A percentile compares a stretch with the other conserved stretches of the same genome.
phyloP scores from a whole-genome alignment of 768 basidiomycete genomes.

The Hypholoma fasciculare region DNA sequence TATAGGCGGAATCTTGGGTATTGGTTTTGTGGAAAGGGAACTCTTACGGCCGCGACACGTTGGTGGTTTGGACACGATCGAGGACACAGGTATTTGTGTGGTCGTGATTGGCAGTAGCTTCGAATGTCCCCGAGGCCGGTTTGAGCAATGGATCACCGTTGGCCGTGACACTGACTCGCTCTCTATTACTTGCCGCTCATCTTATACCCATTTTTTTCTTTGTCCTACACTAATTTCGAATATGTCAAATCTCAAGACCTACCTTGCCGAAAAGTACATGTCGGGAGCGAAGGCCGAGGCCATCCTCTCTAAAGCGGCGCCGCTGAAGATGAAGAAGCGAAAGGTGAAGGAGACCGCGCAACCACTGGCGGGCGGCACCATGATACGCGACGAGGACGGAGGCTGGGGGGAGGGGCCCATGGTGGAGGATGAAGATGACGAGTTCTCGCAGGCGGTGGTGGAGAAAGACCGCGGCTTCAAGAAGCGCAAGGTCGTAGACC shows the following conservation, averaged over 20 bases:
- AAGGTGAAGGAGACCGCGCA: conserved; percentile 40
- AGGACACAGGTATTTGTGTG: conserved; percentile 4
- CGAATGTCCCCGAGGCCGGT: background rate
- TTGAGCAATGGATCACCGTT: background rate
- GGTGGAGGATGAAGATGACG: conserved; percentile 55
- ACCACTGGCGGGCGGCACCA: conserved; percentile 26
- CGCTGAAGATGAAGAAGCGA: conserved; percentile 78
- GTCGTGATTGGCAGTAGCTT: conserved; percentile 16
- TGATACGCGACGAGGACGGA: conserved; percentile 69
- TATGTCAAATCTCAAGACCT: conserved; percentile 69
- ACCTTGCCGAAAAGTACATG: conserved; percentile 93
- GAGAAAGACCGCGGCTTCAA: conserved; percentile 80
- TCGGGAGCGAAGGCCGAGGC: conserved; percentile 95
- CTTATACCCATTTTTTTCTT: background rate
- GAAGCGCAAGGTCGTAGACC: conserved; percentile 52
- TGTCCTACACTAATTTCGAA: background rate
- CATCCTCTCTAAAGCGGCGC: conserved; percentile 69
- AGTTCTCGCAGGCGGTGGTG: conserved; percentile 63
- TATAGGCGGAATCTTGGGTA: background rate
- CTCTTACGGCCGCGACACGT: conserved; percentile 13
- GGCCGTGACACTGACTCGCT: background rate
- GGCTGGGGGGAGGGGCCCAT: conserved; percentile 57
- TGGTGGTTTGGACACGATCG: conserved; percentile 7
- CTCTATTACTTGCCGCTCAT: background rate
- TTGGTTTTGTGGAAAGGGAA: background rate